Base-by-base conservation (phyloP, 2,329 filamentous ascomycete genomes). In the Aspergillus pseudoviridinutans region DNA sequence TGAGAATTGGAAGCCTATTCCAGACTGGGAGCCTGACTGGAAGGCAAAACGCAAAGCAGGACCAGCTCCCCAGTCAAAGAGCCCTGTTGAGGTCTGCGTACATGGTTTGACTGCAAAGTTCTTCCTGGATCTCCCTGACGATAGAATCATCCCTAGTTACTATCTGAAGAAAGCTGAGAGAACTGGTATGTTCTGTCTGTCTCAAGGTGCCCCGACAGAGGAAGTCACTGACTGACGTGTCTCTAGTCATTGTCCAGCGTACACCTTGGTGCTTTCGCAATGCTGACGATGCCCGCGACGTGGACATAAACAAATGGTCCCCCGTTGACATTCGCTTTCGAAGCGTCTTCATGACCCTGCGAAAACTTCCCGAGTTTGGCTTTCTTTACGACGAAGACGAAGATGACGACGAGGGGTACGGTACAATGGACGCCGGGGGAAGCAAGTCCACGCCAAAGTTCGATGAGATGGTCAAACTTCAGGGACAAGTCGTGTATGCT, bases 191-290 rank as follows among this genome's bases (percentile, higher is more conserved):
- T 61, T 20, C 32, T 38, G 9, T 27, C 22, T 50, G 27, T 41
- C 29, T 20, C n/a, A 46, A 50, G n/a, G 25, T 44, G 41, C 4
- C 41, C 41, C 22, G 20, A 10, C 27, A 53, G 17, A 20, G 42
- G 29, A 51, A 12, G 28, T n/a, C 47, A 29, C 35, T 20, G 28
- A 35, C 38, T 50, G 22, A 53, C 50, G 12, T 27, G 3, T 29
- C 3, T 10, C 17, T 41, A 71, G 68, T 59, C 3, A 25, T 61
- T 35, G 51, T 62, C 6, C 58, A 62, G 20, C 58, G 55, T 8
- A 58, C 57, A 5, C 47, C 61, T 22, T 71, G 68, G 68, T 55
- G 65, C 29, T 70, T 70, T 49, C 62, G 64, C 9, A 46, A 53
- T 5, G 42, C 25, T 22, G 32, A 63, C 35, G 58, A 69, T 35